Evolutionary conservation across 2,329 filamentous ascomycete species (phyloP), one percentile per base, ranked within the genome.

Genomic region (Harringtonia aguacate): DNA sequence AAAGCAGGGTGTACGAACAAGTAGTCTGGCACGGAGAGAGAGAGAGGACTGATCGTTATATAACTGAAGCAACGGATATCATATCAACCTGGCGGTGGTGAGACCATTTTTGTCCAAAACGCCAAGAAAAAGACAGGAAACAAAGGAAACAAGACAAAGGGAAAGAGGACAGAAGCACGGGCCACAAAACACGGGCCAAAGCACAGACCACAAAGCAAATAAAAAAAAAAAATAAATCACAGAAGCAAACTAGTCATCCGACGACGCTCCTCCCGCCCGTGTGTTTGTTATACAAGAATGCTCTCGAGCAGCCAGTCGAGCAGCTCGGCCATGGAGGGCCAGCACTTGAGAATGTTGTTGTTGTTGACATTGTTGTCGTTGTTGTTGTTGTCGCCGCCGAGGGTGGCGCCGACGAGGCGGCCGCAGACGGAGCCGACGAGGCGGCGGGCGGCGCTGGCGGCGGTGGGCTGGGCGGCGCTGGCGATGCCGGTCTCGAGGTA

Each of bases 401-500:
- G 21, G 38, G 9, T 41, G 37, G 15, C 39, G 9, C 39, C 38
- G n/a, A 12, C 21, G 14, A 31, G 39, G 30, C 20, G 31, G 20
- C 45, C 44, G 33, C 51, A 46, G 15, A 41, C 35, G 31, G 34
- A 27, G 10, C 38, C 31, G 10, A 35, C 28, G 14, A 43, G 31
- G 7, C 18, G 24, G 3, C 24, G 34, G 22, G 31, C 37, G 6
- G 41, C 27, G 24, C 30, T 10, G 18, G 36, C 33, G 1, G 40
- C 29, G 6, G 35, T 20, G 13, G 37, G 31, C 29, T 36, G 18
- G n/a, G 20, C 39, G 20, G 44, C 57, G n/a, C n/a, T n/a, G 52
- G 59, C 66, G 27, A 71, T 63, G 37, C 72, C 73, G 24, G 70
- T 77, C 54, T 78, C 70, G 41, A 80, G 65, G 48, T 77, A 75